Percentiles rank a stretch among this genome's conserved stretches.
Conservation (phyloP, 352 stramenopile genomes). For the Pythium chondricola region DNA sequence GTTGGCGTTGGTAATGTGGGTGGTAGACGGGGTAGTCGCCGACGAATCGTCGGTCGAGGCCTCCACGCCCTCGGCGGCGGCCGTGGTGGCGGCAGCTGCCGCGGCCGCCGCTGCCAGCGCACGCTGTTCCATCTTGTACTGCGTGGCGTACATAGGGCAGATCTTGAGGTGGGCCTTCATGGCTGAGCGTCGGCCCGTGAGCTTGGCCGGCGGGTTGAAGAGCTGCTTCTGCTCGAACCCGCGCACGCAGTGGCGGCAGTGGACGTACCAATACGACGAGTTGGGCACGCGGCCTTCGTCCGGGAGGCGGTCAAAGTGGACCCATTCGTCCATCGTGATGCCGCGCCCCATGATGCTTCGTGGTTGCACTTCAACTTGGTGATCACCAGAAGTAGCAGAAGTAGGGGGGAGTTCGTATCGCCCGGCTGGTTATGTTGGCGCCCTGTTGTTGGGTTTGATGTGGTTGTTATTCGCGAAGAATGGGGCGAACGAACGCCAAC, state of each 20-base stretch:
- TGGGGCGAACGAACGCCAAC: too few species aligned
- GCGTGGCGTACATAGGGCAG: constrained; percentile 57
- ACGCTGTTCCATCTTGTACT: constrained; percentile 59
- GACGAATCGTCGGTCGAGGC: not conserved
- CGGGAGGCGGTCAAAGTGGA: constrained; percentile 67
- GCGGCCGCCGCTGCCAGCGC: constrained; percentile 20
- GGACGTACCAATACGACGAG: constrained; percentile 79
- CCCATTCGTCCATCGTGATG: constrained; percentile 80
- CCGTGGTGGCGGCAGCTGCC: constrained; percentile 10
- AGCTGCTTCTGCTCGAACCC: constrained; percentile 66
- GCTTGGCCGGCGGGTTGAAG: constrained; percentile 36
- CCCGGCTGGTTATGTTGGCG: too few species aligned
- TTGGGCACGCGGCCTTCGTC: constrained; percentile 63
- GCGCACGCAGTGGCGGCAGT: constrained; percentile 63
- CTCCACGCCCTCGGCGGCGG: not conserved
- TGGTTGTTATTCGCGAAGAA: too few species aligned
- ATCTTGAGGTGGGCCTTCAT: constrained; percentile 74
- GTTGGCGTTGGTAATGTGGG: too few species aligned
- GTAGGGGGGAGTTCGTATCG: constrained; percentile 15
- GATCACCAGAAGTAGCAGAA: not conserved
- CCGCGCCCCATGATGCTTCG: constrained; percentile 58
- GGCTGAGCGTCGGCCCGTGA: constrained; percentile 66
- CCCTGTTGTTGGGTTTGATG: too few species aligned
- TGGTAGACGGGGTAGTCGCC: too few species aligned
- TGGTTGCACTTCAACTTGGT: constrained; percentile 13